Evolutionary conservation across 1,139 yeast species (phyloP).

Genomic region (Hanseniaspora uvarum): DNA sequence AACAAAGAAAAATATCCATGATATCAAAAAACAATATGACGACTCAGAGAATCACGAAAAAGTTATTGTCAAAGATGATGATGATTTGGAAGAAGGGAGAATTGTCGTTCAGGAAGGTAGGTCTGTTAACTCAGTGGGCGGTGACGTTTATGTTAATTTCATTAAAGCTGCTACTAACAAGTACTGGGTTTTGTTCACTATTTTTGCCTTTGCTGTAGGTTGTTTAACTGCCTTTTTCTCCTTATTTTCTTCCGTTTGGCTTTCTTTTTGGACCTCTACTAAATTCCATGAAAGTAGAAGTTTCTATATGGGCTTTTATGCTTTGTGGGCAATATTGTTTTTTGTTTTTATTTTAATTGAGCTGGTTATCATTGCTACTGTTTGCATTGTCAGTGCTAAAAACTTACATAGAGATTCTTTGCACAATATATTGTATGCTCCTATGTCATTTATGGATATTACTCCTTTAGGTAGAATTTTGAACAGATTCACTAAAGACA

Average conservation of each 20-base stretch:
- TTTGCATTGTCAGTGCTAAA: slow-evolving; percentile 40
- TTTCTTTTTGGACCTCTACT: slow-evolving; percentile 57
- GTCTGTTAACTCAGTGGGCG: slow-evolving; percentile 40
- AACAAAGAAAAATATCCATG: background rate
- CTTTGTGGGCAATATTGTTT: slow-evolving; percentile 40
- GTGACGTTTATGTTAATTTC: slow-evolving; percentile 42
- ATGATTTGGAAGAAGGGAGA: slow-evolving; percentile 39
- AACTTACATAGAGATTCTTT: slow-evolving; percentile 38
- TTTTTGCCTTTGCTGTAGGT: slow-evolving; percentile 26
- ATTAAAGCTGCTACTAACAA: slow-evolving; percentile 33
- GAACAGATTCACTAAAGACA: slow-evolving; percentile 52
- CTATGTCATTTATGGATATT: slow-evolving; percentile 51
- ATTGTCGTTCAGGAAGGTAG: slow-evolving; percentile 42
- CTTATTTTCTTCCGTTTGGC: slow-evolving; percentile 61
- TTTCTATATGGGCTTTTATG: slow-evolving; percentile 58
- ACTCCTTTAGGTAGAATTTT: slow-evolving; percentile 52
- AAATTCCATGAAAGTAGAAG: slow-evolving; percentile 37
- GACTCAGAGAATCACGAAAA: background rate
- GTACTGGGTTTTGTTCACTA: slow-evolving; percentile 4
- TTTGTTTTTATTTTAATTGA: slow-evolving; percentile 34
- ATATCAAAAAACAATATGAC: background rate
- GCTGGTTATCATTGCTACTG: slow-evolving; percentile 40
- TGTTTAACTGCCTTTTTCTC: slow-evolving; percentile 43
- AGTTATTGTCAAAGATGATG: slow-evolving; percentile 31
- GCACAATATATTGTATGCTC: slow-evolving; percentile 38